phyloP scores from a whole-genome alignment of 2,329 filamentous ascomycete species.

The Penicillium sp. region DNA sequence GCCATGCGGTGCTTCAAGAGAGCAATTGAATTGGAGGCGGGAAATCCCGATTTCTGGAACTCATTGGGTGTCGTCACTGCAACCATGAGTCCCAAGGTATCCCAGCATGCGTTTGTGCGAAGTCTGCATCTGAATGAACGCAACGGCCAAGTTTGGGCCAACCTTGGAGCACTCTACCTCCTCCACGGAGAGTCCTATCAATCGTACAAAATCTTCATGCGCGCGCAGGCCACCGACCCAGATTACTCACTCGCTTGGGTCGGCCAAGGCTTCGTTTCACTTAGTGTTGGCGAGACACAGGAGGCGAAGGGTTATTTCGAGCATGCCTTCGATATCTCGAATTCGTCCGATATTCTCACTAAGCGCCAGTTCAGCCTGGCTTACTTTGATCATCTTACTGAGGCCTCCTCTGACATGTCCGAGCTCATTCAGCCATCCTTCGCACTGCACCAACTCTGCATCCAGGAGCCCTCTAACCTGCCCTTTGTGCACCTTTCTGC shows the following conservation, averaged over 20 bases:
- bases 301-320: constrained; percentile 81
- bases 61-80: constrained; percentile 85
- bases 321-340: constrained; percentile 86
- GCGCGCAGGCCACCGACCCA: constrained; percentile 86
- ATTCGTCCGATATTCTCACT: constrained; percentile 62
- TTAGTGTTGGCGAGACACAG: constrained; percentile 61
- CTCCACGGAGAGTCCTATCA: constrained; percentile 73
- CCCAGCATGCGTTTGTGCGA: constrained; percentile 86
- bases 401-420: constrained; percentile 47
- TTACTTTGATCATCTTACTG: constrained; percentile 69
- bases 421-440: constrained; percentile 77
- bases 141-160: constrained; percentile 78
- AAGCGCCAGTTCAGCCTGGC: constrained; percentile 72
- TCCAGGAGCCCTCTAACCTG: constrained; percentile 61
- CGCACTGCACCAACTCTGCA: constrained; percentile 70
- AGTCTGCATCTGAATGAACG: constrained; percentile 88
- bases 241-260: constrained; percentile 91
- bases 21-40: constrained; percentile 87
- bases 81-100: constrained; percentile 71
- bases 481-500: constrained; percentile 68
- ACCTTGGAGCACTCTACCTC: constrained; percentile 77
- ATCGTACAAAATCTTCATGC: constrained; percentile 82
- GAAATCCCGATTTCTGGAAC: constrained; percentile 96
- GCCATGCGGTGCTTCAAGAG: constrained; percentile 87
- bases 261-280: constrained; percentile 77